Evolutionary conservation across 1,139 yeast species (phyloP).

Genomic region (Zhuliangozyma parablackwelliae): DNA sequence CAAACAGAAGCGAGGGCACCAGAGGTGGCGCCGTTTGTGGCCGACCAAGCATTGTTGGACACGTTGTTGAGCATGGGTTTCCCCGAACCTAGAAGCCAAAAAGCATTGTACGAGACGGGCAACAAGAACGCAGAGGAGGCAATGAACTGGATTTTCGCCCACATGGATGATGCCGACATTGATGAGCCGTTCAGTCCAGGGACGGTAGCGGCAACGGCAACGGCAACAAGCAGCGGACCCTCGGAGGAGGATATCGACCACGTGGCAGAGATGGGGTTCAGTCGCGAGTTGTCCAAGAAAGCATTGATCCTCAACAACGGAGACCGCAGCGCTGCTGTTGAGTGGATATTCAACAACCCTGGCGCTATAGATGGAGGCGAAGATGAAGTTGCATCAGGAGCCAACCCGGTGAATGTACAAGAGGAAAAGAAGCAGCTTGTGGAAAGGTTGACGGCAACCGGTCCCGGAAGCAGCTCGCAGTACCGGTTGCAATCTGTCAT

Average conservation of each 20-base stretch:
- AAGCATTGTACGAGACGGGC: slow-evolving; percentile 71
- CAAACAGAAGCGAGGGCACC: slow-evolving; percentile 24
- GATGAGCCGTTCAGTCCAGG: slow-evolving; percentile 54
- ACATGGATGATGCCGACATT: slow-evolving; percentile 79
- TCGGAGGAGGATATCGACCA: slow-evolving; percentile 43
- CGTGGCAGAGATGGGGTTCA: slow-evolving; percentile 76
- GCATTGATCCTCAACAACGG: slow-evolving; percentile 59
- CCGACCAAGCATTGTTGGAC: slow-evolving; percentile 53
- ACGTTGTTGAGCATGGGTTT: slow-evolving; percentile 84
- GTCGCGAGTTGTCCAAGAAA: slow-evolving; percentile 55
- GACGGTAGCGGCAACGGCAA: slow-evolving; percentile 5
- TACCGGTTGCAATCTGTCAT: slow-evolving; percentile 68
- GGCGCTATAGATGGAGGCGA: slow-evolving; percentile 18
- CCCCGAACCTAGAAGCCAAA: slow-evolving; percentile 57
- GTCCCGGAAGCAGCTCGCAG: slow-evolving; percentile 1
- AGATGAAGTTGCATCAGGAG: background rate
- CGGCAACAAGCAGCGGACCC: slow-evolving; percentile 15
- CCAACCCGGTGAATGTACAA: slow-evolving; percentile 13
- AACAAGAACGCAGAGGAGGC: slow-evolving; percentile 70
- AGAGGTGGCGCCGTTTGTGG: slow-evolving; percentile 33
- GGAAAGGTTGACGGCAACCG: slow-evolving; percentile 12
- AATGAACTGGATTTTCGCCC: slow-evolving; percentile 86
- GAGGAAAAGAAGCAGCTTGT: slow-evolving; percentile 19
- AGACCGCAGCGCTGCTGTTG: slow-evolving; percentile 74
- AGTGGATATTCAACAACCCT: slow-evolving; percentile 81